phyloP scores from a whole-genome alignment of 83 land plant species.

The Picea abies region DNA sequence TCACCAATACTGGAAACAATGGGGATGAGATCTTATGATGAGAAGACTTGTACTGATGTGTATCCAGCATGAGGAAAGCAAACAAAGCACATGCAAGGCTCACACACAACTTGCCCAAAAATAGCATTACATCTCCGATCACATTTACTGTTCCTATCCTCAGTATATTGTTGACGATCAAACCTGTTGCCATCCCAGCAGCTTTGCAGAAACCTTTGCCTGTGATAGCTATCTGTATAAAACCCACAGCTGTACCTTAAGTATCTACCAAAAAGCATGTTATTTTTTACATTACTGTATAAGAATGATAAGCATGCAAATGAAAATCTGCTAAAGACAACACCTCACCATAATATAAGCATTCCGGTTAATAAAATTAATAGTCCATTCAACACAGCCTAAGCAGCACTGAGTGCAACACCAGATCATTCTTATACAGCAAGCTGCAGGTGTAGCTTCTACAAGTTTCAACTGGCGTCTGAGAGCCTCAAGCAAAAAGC shows the following conservation, averaged over 20 bases:
- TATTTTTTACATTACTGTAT: too few species aligned
- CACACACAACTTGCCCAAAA: conserved; percentile 79
- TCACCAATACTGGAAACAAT: conserved; percentile 82
- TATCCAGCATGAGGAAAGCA: conserved; percentile 84
- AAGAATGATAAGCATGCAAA: too few species aligned
- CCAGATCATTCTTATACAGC: conserved; percentile 35
- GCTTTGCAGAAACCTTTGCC: conserved; percentile 80
- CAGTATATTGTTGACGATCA: conserved; percentile 74
- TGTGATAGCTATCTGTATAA: conserved; percentile 75
- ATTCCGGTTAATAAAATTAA: conserved; percentile 84
- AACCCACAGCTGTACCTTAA: neutral
- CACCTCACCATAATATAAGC: conserved; percentile 81
- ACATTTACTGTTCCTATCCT: conserved; percentile 87
- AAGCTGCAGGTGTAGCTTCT: conserved; percentile 42
- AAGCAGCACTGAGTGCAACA: conserved; percentile 51
- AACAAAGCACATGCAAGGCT: conserved; percentile 71
- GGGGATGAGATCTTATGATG: conserved; percentile 85
- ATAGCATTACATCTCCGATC: conserved; percentile 76
- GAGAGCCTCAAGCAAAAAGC: conserved; percentile 63
- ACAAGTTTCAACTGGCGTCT: conserved; percentile 59
- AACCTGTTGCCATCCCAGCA: conserved; percentile 72
- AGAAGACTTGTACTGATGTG: conserved; percentile 64
- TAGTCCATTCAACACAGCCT: conserved; percentile 73
- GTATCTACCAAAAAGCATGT: too few species aligned
- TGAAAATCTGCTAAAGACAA: neutral